Base-by-base conservation (phyloP, 345 rosid species). In the Geranium rotundifolium region DNA sequence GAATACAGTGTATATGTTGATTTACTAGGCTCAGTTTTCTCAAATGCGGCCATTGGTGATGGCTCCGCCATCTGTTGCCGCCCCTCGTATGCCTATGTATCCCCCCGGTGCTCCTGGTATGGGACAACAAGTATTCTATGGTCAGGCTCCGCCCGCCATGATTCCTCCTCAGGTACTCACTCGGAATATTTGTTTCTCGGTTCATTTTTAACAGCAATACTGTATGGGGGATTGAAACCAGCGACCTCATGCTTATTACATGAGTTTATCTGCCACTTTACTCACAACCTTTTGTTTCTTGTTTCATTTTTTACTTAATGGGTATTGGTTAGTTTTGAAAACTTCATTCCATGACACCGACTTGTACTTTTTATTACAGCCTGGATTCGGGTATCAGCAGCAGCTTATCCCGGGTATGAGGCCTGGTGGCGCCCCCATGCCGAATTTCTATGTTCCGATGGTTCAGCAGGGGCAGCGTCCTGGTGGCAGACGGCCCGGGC, bases 321-420 rank as follows among this genome's bases (percentile, higher is more conserved):
- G 12, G 19, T 16, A 16, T 16, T 2, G 3, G 8, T 3, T 12
- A 8, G 19, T 9, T 3, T 7, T 8, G 0, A 20, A 56, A 56
- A 20, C 10, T 9, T n/a, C 27, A 23, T 57, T 57, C 4, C 52
- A 14, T 46, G 7, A 34, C 52, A 46, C 3, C 3, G n/a, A 13
- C 4, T 16, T 3, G 19, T 55, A 55, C 20, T 55, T 31, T 66
- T 54, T 34, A 23, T 75, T 64, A 55, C 76, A 89, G 97, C 85
- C 90, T 64, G 95, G 93, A 59, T 92, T 74, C 73, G 98, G 97
- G 61, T 89, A 80, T 82, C 98, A 92, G 71, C 98, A 85, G 77
- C 97, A 87, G 75, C 84, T 89, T 46, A 87, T 92, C 73, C 95
- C 91, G 59, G 98, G 93, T 19, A 85, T 92, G 95, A 84, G 92